A percentile compares a stretch with the other conserved stretches of the same genome.
Evolutionary conservation across 805 yeast species (phyloP).

Genomic region (Candida broadrunensis): DNA sequence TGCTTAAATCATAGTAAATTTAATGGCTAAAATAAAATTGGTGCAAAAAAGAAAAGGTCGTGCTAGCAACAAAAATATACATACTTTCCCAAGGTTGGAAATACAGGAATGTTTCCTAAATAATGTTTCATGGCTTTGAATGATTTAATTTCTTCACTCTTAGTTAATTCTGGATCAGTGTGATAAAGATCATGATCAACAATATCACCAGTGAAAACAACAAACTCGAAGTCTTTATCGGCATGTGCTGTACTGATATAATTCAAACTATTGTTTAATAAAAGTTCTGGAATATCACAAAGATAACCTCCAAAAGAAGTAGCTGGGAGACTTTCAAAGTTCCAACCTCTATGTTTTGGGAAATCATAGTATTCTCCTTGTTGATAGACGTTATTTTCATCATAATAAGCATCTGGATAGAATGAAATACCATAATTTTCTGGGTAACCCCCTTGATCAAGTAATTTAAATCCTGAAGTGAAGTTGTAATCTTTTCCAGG

Average conservation of each 20-base stretch:
- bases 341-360: constrained; percentile 21
- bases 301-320: constrained; percentile 58
- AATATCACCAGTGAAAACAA: constrained; percentile 70
- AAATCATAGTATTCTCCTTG: constrained; percentile 34
- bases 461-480: constrained; percentile 22
- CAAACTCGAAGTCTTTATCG: constrained; percentile 50
- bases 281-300: constrained; percentile 65
- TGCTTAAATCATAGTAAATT: too few relatives aligned
- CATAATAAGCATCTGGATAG: constrained; percentile 28
- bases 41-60: too few relatives aligned
- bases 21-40: too few relatives aligned
- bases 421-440: constrained; percentile 7
- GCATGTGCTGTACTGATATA: constrained; percentile 9
- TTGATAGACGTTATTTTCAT: constrained; percentile 19
- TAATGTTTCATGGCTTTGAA: constrained; percentile 56
- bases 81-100: constrained; percentile 65
- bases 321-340: constrained; percentile 42
- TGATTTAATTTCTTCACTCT: constrained; percentile 67
- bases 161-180: constrained; percentile 59
- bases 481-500: constrained; percentile 23
- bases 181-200: constrained; percentile 62
- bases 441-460: constrained; percentile 7
- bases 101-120: constrained; percentile 54
- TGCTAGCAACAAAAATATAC: constrained; percentile 22
- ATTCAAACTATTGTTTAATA: constrained; percentile 55